Evolutionary conservation across 164 flowering plant genomes (phyloP).

Genomic region (Berberis thunbergii): DNA sequence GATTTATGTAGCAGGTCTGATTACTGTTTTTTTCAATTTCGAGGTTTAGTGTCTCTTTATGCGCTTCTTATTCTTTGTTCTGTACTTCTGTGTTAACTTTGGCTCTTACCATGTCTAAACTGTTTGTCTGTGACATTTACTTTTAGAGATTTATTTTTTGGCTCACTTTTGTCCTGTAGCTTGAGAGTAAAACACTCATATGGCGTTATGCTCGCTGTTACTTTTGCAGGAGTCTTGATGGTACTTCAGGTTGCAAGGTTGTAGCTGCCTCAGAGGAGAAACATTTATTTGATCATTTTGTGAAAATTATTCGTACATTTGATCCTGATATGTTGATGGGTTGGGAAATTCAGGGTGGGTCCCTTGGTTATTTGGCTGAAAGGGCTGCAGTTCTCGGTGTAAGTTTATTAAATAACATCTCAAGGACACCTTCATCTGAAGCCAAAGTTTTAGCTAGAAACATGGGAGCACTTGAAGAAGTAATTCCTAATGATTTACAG

Average conservation of each 20-base stretch:
- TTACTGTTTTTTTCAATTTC: background rate
- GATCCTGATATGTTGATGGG: constrained; percentile 96
- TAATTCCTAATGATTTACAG: constrained; percentile 15
- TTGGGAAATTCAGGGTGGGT: constrained; percentile 91
- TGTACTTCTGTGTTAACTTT: background rate
- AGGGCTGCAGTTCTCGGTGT: constrained; percentile 82
- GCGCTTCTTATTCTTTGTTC: background rate
- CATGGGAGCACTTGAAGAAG: constrained; percentile 19
- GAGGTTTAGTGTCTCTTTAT: background rate
- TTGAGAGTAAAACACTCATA: background rate
- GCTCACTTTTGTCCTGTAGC: too few relatives aligned
- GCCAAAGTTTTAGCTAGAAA: constrained; percentile 24
- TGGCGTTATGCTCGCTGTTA: background rate
- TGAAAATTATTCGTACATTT: constrained; percentile 34
- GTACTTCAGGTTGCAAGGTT: constrained; percentile 49
- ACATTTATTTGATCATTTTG: constrained; percentile 44
- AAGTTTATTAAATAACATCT: constrained; percentile 54
- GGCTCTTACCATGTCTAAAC: background rate
- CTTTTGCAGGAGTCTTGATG: constrained; percentile 55
- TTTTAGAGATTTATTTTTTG: too few relatives aligned
- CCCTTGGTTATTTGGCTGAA: constrained; percentile 92
- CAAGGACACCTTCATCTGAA: constrained; percentile 53
- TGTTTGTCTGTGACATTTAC: background rate
- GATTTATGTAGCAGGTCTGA: constrained; percentile 18
- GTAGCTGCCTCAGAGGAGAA: constrained; percentile 46